A percentile compares a stretch with the other conserved stretches of the same genome.
Conservation (phyloP, 306 rosid species). For the Lotus japonicus region DNA sequence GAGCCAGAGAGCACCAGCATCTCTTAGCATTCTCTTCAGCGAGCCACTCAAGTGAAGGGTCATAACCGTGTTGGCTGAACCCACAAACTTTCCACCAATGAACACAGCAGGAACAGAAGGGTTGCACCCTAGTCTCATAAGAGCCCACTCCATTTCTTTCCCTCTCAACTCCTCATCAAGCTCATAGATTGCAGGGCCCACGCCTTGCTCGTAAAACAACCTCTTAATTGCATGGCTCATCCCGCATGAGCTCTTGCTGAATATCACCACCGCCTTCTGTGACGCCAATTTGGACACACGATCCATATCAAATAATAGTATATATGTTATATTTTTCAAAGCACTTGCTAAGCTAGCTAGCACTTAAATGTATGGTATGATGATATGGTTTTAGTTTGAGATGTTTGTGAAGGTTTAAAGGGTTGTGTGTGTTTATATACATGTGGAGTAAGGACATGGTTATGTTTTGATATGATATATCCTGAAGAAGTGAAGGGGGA, state of each 20-base stretch:
- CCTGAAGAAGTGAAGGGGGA: not conserved
- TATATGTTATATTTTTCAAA: too few relatives aligned
- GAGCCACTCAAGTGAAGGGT: conserved; percentile 89
- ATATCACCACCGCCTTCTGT: conserved; percentile 89
- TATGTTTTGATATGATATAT: not conserved
- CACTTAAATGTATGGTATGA: too few relatives aligned
- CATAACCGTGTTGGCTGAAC: conserved; percentile 78
- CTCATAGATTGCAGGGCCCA: conserved; percentile 76
- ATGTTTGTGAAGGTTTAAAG: not conserved
- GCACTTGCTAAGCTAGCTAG: too few relatives aligned
- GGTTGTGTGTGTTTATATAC: not conserved
- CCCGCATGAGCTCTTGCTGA: conserved; percentile 98
- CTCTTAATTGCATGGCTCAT: conserved; percentile 93
- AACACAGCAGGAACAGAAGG: conserved; percentile 88
- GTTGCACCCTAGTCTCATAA: conserved; percentile 75
- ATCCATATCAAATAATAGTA: conserved; percentile 38
- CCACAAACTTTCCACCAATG: conserved; percentile 77
- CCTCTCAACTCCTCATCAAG: conserved; percentile 73
- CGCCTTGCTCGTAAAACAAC: conserved; percentile 85
- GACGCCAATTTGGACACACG: conserved; percentile 66
- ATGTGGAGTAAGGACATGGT: not conserved
- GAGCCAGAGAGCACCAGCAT: conserved; percentile 95
- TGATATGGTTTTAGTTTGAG: not conserved
- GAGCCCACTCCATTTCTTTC: conserved; percentile 90
- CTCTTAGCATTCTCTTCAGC: conserved; percentile 75